A percentile compares a stretch with the other conserved stretches of the same genome.
Evolutionary conservation across 495 filamentous ascomycete species (phyloP).

Genomic region (Penicillium taxi): DNA sequence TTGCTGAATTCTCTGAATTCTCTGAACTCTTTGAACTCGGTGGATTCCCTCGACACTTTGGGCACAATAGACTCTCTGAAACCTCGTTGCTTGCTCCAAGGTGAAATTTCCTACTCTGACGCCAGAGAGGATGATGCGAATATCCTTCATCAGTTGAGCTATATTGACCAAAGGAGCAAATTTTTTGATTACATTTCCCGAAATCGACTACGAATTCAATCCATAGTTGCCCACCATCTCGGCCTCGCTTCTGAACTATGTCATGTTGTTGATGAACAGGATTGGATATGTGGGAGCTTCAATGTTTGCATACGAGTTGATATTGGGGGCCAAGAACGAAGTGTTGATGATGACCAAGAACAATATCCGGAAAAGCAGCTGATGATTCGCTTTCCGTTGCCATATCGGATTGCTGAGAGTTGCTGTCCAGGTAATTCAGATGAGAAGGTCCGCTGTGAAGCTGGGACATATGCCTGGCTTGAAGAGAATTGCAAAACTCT

Average conservation of each 20-base stretch:
- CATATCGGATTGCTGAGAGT: slow-evolving; percentile 24
- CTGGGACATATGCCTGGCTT: slow-evolving; percentile 20
- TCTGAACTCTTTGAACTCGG: too few relatives aligned
- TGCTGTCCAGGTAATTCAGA: slow-evolving; percentile 24
- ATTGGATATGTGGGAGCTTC: slow-evolving; percentile 28
- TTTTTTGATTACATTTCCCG: too few relatives aligned
- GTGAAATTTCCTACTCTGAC: too few relatives aligned
- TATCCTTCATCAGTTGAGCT: too few relatives aligned
- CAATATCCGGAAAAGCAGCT: slow-evolving; percentile 9
- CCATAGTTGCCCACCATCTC: slow-evolving; percentile 15
- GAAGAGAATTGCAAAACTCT: slow-evolving; percentile 15
- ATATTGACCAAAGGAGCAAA: too few relatives aligned
- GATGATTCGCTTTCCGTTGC: slow-evolving; percentile 26
- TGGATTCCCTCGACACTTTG: too few relatives aligned
- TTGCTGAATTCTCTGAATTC: too few relatives aligned
- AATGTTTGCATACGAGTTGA: slow-evolving; percentile 25
- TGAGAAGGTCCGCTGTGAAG: slow-evolving; percentile 29
- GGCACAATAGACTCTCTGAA: too few relatives aligned
- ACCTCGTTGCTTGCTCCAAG: too few relatives aligned
- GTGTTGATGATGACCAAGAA: slow-evolving; percentile 4
- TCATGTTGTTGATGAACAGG: slow-evolving; percentile 12
- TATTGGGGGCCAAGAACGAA: slow-evolving; percentile 8
- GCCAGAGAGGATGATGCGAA: too few relatives aligned
- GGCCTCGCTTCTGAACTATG: slow-evolving; percentile 10
- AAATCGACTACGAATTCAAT: slow-evolving; percentile 5